These are phyloP conservation scores for Lentinula aciculospora DNA, from an alignment of 768 basidiomycete genomes.

Conservation along the genomic window DNA sequence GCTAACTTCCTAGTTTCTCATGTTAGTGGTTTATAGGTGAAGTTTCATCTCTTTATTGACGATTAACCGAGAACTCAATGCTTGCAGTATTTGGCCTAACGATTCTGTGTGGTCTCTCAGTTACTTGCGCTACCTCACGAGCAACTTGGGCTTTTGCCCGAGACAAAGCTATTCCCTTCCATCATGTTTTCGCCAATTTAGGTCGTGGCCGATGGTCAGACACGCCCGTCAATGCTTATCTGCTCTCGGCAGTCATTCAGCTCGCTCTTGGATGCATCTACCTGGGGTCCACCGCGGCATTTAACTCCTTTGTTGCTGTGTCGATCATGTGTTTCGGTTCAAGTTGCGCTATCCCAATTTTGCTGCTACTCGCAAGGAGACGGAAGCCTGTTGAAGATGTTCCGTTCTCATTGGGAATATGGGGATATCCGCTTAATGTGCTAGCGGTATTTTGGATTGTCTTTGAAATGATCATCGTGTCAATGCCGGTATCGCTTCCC, in stretches of 20 bases:
- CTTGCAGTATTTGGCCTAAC: slow-evolving; percentile 46
- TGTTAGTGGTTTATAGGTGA: slow-evolving; percentile 36
- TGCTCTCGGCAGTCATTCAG: slow-evolving; percentile 54
- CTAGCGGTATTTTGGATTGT: slow-evolving; percentile 33
- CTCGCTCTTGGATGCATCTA: slow-evolving; percentile 58
- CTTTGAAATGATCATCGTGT: neutral
- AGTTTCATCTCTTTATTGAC: slow-evolving; percentile 9
- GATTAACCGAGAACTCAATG: slow-evolving; percentile 6
- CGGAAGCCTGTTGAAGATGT: slow-evolving; percentile 42
- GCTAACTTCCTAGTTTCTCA: neutral
- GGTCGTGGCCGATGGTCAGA: slow-evolving; percentile 23
- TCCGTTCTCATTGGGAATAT: slow-evolving; percentile 41
- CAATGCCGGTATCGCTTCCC: neutral
- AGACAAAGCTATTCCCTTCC: slow-evolving; percentile 58
- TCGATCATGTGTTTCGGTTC: slow-evolving; percentile 59
- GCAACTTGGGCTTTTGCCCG: slow-evolving; percentile 70
- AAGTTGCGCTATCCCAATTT: slow-evolving; percentile 60
- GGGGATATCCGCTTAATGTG: slow-evolving; percentile 41
- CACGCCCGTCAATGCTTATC: slow-evolving; percentile 56
- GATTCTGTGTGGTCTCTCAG: slow-evolving; percentile 62
- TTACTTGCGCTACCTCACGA: slow-evolving; percentile 61
- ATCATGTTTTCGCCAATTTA: slow-evolving; percentile 31
- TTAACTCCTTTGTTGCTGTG: slow-evolving; percentile 65
- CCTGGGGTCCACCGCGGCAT: slow-evolving; percentile 56
- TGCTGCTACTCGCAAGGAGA: slow-evolving; percentile 40